Evolutionary conservation across 2,329 filamentous ascomycete genomes (phyloP).

Genomic region (Trichoderma semiorbis): DNA sequence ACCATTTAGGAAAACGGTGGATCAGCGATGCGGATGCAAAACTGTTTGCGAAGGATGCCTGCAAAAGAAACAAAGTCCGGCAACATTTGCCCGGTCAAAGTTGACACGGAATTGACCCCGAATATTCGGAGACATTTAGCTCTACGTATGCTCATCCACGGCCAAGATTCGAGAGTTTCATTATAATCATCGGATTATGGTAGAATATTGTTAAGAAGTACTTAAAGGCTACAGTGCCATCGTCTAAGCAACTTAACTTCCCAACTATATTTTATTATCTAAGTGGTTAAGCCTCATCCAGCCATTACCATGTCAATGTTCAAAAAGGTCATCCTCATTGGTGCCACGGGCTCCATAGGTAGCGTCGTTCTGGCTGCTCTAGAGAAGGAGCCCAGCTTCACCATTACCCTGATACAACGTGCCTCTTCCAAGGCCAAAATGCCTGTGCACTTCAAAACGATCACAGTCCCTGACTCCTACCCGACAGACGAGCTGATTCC

Average conservation of each 20-base stretch:
- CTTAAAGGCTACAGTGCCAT: not conserved
- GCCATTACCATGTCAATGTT: not conserved
- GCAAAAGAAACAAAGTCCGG: not conserved
- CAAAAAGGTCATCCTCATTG: not conserved
- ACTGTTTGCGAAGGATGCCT: not conserved
- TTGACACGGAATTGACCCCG: not conserved
- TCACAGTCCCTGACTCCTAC: not conserved
- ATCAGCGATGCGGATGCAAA: not conserved
- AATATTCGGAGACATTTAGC: not conserved
- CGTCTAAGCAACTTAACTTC: not conserved
- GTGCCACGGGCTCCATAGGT: not conserved
- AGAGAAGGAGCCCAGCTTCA: not conserved
- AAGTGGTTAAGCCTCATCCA: not conserved
- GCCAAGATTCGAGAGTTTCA: not conserved
- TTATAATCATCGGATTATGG: not conserved
- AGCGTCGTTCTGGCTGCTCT: not conserved
- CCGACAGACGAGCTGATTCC: not conserved
- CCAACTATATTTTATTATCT: not conserved
- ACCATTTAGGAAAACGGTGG: not conserved
- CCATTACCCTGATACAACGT: not conserved
- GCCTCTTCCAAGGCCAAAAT: not conserved
- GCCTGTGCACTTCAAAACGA: not conserved
- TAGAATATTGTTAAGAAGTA: not conserved
- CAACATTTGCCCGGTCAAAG: not conserved
- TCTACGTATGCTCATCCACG: not conserved